Evolutionary conservation across 352 stramenopile species (phyloP).

Genomic region (Phytophthora crassamura): DNA sequence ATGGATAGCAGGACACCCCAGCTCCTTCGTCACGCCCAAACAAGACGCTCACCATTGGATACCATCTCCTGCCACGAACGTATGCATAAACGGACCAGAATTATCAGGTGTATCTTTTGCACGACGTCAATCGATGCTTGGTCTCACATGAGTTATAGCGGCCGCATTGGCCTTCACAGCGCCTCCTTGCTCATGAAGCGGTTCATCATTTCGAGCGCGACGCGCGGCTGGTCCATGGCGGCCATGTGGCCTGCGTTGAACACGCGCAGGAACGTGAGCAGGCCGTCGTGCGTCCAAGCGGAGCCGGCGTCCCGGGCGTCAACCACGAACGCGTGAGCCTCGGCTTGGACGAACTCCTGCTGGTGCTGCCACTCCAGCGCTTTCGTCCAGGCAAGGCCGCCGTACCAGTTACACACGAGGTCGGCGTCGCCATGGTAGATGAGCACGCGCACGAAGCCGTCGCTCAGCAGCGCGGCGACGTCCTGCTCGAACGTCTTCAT

Average conservation of each 20-base stretch:
- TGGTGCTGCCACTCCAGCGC: slow-evolving; percentile 91
- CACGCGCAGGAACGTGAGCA: slow-evolving; percentile 58
- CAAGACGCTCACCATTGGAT: slow-evolving; percentile 4
- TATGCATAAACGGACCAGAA: slow-evolving; percentile 16
- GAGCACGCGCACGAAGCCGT: slow-evolving; percentile 69
- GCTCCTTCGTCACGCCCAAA: not conserved
- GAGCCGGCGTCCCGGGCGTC: slow-evolving; percentile 15
- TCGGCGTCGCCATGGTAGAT: slow-evolving; percentile 98
- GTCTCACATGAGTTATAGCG: too few species aligned
- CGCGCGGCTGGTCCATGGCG: slow-evolving; percentile 52
- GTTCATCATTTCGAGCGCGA: slow-evolving; percentile 63
- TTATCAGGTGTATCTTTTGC: slow-evolving; percentile 25
- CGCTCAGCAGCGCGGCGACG: slow-evolving; percentile 86
- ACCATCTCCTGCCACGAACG: slow-evolving; percentile 20
- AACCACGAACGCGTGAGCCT: slow-evolving; percentile 26
- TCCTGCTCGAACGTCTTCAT: slow-evolving; percentile 93
- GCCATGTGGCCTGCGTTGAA: slow-evolving; percentile 65
- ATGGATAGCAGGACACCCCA: too few species aligned
- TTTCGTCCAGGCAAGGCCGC: slow-evolving; percentile 93
- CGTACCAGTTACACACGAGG: slow-evolving; percentile 97
- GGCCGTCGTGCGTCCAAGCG: slow-evolving; percentile 23
- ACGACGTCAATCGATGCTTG: slow-evolving; percentile 26
- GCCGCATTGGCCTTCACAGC: too few species aligned
- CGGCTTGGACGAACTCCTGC: slow-evolving; percentile 75
- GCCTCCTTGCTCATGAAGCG: slow-evolving; percentile 52